Evolutionary conservation across 257 asterid genomes (phyloP), one percentile per base, ranked within the genome.

Genomic region (Nicotiana otophora): DNA sequence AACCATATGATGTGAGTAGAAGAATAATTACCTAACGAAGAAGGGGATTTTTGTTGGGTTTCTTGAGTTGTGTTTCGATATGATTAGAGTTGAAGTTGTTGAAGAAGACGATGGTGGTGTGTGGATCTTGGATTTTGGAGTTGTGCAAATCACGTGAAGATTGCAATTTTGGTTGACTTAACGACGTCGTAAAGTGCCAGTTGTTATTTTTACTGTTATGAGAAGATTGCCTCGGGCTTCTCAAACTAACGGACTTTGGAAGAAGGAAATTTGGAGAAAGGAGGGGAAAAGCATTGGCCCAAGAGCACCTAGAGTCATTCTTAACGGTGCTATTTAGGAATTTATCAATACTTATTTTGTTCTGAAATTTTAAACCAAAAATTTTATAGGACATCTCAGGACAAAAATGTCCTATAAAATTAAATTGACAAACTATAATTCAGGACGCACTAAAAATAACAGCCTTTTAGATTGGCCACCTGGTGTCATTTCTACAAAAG

Each of bases 41-140:
- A 20, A 61, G 74, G 74, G 74, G 48, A 48, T 7, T 74, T 42
- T 14, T 72, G 36, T 12, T 72, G 78, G 78, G 60, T 46, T 72
- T 64, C 70, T 30, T 30, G 72, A 30, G 42, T 64, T 64, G 70
- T 64, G 66, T 5, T 53, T 39, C 34, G 78, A 70, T 42, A 70
- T 70, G 78, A 70, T 70, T 70, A 70, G 58, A 42, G 58, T 20
- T 70, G 78, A 51, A 14, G 14, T 51, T 51, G 57, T 78, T 85
- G 67, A 30, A 70, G 85, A 78, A 75, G 33, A 48, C 76, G 72
- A 81, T 63, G 66, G 55, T 68, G 84, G 88, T 72, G 78, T 51
- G 46, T 26, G 80, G 80, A 91, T 89, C 91, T 89, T 86, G 84
- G 86, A 85, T 82, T 86, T 81, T 77, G 77, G 78, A 78, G 89